Base-by-base conservation (phyloP, 1,284 basidiomycete species). In the Polyporus tsugae region DNA sequence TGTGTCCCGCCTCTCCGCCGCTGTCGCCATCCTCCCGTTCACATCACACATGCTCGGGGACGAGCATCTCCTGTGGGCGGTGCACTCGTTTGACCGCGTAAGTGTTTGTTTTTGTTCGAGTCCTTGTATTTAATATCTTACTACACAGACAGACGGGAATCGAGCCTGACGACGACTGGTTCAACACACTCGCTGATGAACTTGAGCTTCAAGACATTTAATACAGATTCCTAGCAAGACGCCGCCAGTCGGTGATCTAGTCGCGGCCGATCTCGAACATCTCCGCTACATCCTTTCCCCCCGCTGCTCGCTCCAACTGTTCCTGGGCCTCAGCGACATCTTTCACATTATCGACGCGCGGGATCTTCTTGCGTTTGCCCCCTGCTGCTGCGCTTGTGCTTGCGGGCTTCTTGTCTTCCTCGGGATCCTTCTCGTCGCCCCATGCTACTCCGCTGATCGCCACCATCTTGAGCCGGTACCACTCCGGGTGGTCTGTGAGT, bases 91-190 rank as follows among this genome's bases (percentile, higher is more conserved):
- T 29, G 62, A 67, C 44, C 66, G 58, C 2, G 66, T 67, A 25
- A 4, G 38, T 67, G 6, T n/a, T 38, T 52, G 35, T 22, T 55
- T 55, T 13, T 41, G 39, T 41, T 41, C 39, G 10, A 9, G 10
- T 39, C 25, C 17, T 59, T 38, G 10, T 36, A 25, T 36, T 17
- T 22, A 0, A n/a, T 41, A 15, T 22, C 35, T 25, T n/a, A n/a
- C n/a, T n/a, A n/a, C n/a, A n/a, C n/a, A n/a, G n/a, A n/a, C n/a
- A 67, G 66, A 67, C 66, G 17, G 66, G 66, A 1, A 63, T 67
- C 5, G 62, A 67, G 58, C 62, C 55, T 17, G 33, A 59, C 5
- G 66, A 67, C 39, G 38, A 60, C 4, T 67, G 66, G 66, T 63
- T 67, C 33, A 55, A 64, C 46, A 41, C 6, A 7, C 25, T 63